Evolutionary conservation across 495 filamentous ascomycete species (phyloP), one percentile per base, ranked within the genome.

Genomic region (Mycothermus thermophilus): DNA sequence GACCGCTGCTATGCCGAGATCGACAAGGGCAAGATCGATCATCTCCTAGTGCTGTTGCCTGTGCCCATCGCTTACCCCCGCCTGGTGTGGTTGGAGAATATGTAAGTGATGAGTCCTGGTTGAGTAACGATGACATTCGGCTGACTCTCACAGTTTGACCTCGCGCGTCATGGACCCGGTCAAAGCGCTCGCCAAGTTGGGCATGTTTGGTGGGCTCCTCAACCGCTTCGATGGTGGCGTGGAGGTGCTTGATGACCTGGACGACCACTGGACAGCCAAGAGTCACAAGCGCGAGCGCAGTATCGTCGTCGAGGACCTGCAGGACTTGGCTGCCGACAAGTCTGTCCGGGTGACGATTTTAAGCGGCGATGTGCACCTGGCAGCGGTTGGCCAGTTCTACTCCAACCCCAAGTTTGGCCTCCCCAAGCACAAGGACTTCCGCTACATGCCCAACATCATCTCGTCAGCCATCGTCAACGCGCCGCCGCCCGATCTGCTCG

Each of bases 181-280:
- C 53, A 96, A 96, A 51, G 83, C 83, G 4, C 62, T 96, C 5
- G 82, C 83, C 20, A 83, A 85, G 39, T 65, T 76, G 30, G 86
- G 87, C 5, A 58, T 92, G 50, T 67, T 96, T 27, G 82, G 84
- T 19, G 58, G 75, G 5, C 69, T 95, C 30, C 62, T 93, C 12
- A 95, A 93, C 56, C 80, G 75, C 36, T 83, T 92, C 48, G 87
- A 94, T 48, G 87, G 83, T 34, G 86, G 83, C 27, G 81, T 93
- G 5, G 92, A 95, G 57, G 82, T 97, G 11, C 67, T 93, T 18
- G 90, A 96, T 57, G 83, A 92, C 51, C 63, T 92, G 8, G 80
- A 86, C 44, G 90, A 97, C 54, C 88, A 96, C 50, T 97, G 90
- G 90, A 93, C 90, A 3, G 87, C 90, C 14, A 92, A 83, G 47